Base-by-base conservation (phyloP, 2,329 filamentous ascomycete species). In the Pseudocercospora fuligena region DNA sequence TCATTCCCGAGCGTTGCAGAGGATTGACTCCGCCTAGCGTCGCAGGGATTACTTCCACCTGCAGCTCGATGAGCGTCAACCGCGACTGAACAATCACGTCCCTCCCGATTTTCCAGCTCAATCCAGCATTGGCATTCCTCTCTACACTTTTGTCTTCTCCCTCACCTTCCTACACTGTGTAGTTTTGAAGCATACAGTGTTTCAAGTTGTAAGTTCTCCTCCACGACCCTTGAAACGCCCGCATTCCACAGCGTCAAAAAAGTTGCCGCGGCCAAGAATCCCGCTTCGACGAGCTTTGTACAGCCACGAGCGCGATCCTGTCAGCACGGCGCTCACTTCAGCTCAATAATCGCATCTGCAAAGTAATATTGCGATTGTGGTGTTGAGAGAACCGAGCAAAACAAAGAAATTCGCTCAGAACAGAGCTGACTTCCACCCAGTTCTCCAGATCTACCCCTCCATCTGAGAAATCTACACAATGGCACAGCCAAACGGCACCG, bases 391-490 rank as follows among this genome's bases (percentile, higher is more conserved):
- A 53, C 11, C 9, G 19, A 25, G 21, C 19, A 14, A 54, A 54
- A 23, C 29, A n/a, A 23, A 27, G 9, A n/a, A 63, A 14, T 7
- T 7, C 43, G 27, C n/a, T 7, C 2, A 40, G n/a, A 27, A 46
- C 57, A 57, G 58, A 65, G 47, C 46, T 27, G 51, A 54, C 51
- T 27, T 49, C 5, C 21, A 29, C 27, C 25, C 11, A 58, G n/a
- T 56, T 19, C 51, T 56, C 31, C 56, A 58, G 31, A 58, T 53
- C 12, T 33, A 51, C 59, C 40, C 25, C 33, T 21, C 53, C 60
- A 53, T 60, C 29, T 64, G 65, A 62, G 65, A 65, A 40, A 60
- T 63, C 70, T 79, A 65, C 65, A 82, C 76, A 72, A 84, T 84
- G 82, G 79, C 81, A 75, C 77, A 77, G 56, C 53, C 70, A 54